These are phyloP conservation scores for Cryptosporidium meleagridis DNA, from an alignment of 169 alveolate species.

Conservation along the genomic window DNA sequence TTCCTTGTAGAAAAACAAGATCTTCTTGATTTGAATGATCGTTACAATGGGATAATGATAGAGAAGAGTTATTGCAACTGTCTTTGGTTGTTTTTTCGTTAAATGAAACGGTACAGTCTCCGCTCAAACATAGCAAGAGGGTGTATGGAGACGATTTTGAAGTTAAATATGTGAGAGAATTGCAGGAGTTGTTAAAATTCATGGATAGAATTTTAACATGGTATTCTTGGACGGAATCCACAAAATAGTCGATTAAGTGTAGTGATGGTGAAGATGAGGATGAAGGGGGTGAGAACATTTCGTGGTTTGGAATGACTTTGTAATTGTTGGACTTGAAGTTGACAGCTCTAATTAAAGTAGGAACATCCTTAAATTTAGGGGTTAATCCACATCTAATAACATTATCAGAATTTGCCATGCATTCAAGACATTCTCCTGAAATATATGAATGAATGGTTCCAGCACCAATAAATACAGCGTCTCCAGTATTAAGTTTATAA, in stretches of 20 bases:
- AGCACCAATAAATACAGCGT: conserved; percentile 89
- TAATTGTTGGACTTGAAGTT: conserved; percentile 14
- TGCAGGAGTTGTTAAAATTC: not conserved
- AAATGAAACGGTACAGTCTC: not conserved
- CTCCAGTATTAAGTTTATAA: conserved; percentile 88
- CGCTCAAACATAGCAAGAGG: not conserved
- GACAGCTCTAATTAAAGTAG: conserved; percentile 77
- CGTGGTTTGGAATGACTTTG: not conserved
- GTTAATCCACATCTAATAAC: conserved; percentile 97
- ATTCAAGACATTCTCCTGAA: conserved; percentile 93
- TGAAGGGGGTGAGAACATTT: not conserved
- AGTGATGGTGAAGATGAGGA: not conserved
- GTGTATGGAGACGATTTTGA: conserved; percentile 4
- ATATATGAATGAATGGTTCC: conserved; percentile 95
- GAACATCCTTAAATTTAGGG: conserved; percentile 90
- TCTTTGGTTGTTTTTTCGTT: too few relatives aligned
- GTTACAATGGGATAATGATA: too few relatives aligned
- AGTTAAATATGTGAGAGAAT: not conserved
- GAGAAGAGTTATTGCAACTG: too few relatives aligned
- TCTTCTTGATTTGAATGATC: not conserved
- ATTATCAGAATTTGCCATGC: conserved; percentile 94
- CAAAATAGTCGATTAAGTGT: not conserved
- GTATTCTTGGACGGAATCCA: not conserved
- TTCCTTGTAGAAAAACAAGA: not conserved
- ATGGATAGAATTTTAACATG: not conserved